A percentile compares a stretch with the other conserved stretches of the same genome.
Evolutionary conservation across 805 yeast species (phyloP).

Genomic region (Pachysolen tannophilus): DNA sequence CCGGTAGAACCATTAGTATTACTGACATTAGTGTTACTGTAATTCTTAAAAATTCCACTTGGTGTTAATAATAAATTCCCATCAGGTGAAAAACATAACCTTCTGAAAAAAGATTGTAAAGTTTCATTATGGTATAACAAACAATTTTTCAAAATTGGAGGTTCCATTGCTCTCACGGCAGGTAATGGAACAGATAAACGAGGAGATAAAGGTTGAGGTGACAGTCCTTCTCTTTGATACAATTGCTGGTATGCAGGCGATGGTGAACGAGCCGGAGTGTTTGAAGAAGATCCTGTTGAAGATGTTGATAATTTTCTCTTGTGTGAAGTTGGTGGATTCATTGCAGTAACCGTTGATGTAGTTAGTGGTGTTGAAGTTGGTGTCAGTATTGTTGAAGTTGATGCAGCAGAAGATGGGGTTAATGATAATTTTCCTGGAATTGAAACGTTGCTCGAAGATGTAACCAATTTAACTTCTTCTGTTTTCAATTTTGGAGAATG

Average conservation of each 20-base stretch:
- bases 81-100: conserved; percentile 84
- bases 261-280: conserved; percentile 10
- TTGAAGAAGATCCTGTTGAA: conserved; percentile 22
- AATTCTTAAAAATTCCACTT: conserved; percentile 51
- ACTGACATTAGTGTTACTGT: background rate
- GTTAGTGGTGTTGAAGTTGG: conserved; percentile 4
- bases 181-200: conserved; percentile 30
- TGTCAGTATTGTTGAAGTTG: too few relatives aligned
- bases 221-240: background rate
- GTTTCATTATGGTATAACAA: conserved; percentile 78
- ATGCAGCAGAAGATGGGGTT: background rate
- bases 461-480: conserved; percentile 1
- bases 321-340: conserved; percentile 17
- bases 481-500: conserved; percentile 11
- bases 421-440: background rate
- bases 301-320: conserved; percentile 37
- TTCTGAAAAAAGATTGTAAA: conserved; percentile 81
- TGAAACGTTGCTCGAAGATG: too few relatives aligned
- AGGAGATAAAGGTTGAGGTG: conserved; percentile 14
- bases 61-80: conserved; percentile 77
- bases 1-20: background rate
- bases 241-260: conserved; percentile 6
- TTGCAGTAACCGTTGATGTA: conserved; percentile 5
- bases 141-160: conserved; percentile 26
- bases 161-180: conserved; percentile 35